phyloP scores from a whole-genome alignment of 805 yeast species.

The Saccharomycopsis fermentans region DNA sequence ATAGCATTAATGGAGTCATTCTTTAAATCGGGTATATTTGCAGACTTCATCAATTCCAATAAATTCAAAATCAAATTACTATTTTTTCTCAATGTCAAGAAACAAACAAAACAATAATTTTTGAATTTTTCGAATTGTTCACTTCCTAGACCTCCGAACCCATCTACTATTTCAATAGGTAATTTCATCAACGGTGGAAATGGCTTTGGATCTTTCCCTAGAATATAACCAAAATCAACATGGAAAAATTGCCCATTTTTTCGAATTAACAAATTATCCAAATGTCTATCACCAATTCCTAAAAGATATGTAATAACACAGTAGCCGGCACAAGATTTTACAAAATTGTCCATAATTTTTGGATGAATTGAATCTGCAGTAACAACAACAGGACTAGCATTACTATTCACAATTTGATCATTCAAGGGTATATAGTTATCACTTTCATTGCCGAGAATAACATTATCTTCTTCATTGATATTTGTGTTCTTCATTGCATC shows the following conservation, averaged over 20 bases:
- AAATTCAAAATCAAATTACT: conserved; percentile 83
- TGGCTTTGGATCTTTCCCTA: conserved; percentile 97
- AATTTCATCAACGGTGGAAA: conserved; percentile 97
- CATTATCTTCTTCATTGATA: not conserved
- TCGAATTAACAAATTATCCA: conserved; percentile 76
- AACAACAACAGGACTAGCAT: conserved; percentile 20
- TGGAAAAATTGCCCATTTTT: conserved; percentile 90
- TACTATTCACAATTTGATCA: not conserved
- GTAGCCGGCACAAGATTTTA: conserved; percentile 93
- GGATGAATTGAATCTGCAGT: conserved; percentile 33
- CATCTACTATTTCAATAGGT: conserved; percentile 94
- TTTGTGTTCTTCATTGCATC: not conserved
- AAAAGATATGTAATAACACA: conserved; percentile 90
- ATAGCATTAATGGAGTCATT: conserved; percentile 80
- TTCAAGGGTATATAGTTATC: not conserved
- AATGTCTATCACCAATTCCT: conserved; percentile 96
- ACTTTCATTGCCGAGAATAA: not conserved
- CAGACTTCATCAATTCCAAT: conserved; percentile 88
- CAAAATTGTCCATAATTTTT: conserved; percentile 84
- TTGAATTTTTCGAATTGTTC: conserved; percentile 80
- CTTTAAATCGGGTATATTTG: conserved; percentile 83
- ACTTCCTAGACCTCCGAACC: conserved; percentile 90
- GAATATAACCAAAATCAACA: conserved; percentile 93
- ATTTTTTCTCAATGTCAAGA: conserved; percentile 79
- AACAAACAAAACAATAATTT: conserved; percentile 90